These are phyloP conservation scores for Colletotrichum siamense DNA, from an alignment of 2,329 filamentous ascomycete genomes.

Conservation along the genomic window DNA sequence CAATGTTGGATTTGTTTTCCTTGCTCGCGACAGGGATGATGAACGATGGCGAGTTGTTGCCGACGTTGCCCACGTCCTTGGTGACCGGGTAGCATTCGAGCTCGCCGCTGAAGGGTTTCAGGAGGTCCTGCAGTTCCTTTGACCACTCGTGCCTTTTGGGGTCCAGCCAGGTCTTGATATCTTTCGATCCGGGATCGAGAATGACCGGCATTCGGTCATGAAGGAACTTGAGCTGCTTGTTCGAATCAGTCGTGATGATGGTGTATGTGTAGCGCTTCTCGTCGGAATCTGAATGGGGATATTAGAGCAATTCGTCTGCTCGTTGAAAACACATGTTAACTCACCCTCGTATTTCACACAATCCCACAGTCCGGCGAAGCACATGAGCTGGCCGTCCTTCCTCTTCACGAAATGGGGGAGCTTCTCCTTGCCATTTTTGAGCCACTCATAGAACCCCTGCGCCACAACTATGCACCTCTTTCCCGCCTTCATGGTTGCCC, in stretches of 20 bases:
- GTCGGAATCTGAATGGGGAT: conserved; percentile 49
- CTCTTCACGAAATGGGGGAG: conserved; percentile 84
- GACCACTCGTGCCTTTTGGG: conserved; percentile 76
- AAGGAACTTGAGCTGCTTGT: conserved; percentile 81
- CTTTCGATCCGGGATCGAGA: conserved; percentile 75
- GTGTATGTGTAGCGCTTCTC: conserved; percentile 87
- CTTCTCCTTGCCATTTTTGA: conserved; percentile 83
- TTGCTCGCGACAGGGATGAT: conserved; percentile 82
- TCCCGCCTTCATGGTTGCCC: conserved; percentile 86
- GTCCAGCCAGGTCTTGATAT: conserved; percentile 79
- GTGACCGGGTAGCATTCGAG: conserved; percentile 86
- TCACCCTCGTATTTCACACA: conserved; percentile 80
- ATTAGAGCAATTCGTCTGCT: not conserved
- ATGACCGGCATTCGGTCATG: conserved; percentile 98
- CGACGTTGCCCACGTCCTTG: conserved; percentile 92
- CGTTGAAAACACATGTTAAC: not conserved
- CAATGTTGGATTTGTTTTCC: conserved; percentile 92
- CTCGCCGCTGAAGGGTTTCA: conserved; percentile 81
- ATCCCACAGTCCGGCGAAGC: conserved; percentile 92
- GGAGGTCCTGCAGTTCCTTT: conserved; percentile 74
- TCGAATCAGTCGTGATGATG: conserved; percentile 90
- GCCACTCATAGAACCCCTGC: conserved; percentile 96
- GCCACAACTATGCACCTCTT: conserved; percentile 89
- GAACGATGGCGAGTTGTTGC: conserved; percentile 86
- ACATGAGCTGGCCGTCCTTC: conserved; percentile 84